Base-by-base conservation (phyloP, 192 early-diverging fungal genomes). In the Lobosporangium transversale region DNA sequence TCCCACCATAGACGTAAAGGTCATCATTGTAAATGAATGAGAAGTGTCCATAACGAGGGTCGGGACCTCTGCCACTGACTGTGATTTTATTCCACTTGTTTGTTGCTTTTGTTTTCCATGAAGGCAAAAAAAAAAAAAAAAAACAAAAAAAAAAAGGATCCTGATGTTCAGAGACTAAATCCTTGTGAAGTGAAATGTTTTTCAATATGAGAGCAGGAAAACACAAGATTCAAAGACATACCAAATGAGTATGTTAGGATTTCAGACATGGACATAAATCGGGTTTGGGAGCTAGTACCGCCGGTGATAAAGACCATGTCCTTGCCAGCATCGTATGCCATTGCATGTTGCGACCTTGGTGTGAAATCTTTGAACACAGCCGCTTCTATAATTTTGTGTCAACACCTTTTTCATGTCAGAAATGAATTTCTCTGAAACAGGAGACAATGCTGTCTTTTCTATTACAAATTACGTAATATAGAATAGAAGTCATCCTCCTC, bases 271-370 rank as follows among this genome's bases (percentile, higher is more conserved):
- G 8, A 33, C 35, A 31, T 18, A 14, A 15, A 62, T 5, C 10
- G 17, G 17, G 1, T 29, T 31, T 53, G 26, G 1, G 21, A 42
- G 32, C 42, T 79, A 7, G 49, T 70, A 42, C 78, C 78, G 43
- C 78, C 78, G 15, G 40, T 71, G 32, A 79, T 66, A 44, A 67
- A 66, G 31, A 73, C 69, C 48, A 73, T 57, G 23, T 79, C 78
- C 53, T 71, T 70, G 36, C 2, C 50, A 18, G 56, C 18, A 32
- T 79, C 78, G 31, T 79, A 79, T 14, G 78, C 78, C 63, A 71
- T 71, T 1, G 67, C 55, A 17, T 79, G 78, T 20, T 71, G 69
- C 5, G 68, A 67, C 4, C 78, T 35, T 26, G 78, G 68, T 3
- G 50, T 58, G 32, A 79, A 79, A 21, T 53, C 58, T n/a, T 66